Evolutionary conservation across 2,329 filamentous ascomycete genomes (phyloP).

Genomic region (Elsinoe batatas): DNA sequence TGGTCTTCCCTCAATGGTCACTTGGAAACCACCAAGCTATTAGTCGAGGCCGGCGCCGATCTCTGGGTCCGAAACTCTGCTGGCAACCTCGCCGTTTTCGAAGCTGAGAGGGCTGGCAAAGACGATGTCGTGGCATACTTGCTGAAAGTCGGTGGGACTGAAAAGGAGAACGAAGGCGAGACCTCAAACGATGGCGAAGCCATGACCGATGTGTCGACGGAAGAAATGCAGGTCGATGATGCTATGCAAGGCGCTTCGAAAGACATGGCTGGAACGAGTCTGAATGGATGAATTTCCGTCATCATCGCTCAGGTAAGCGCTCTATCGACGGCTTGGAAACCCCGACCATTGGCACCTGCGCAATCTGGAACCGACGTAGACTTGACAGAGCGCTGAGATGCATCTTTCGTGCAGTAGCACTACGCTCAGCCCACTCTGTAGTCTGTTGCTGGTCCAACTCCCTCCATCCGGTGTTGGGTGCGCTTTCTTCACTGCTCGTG

Average conservation of each 20-base stretch:
- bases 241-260: constrained; percentile 12
- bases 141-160: constrained; percentile 36
- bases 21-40: constrained; percentile 63
- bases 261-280: constrained; percentile 3
- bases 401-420: not conserved
- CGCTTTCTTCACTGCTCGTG: constrained; percentile 29
- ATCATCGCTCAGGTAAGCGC: not conserved
- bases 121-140: constrained; percentile 40
- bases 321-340: constrained; percentile 6
- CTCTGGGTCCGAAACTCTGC: constrained; percentile 70
- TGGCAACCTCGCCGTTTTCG: constrained; percentile 56
- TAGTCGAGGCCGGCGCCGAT: constrained; percentile 68
- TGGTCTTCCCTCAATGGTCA: constrained; percentile 91
- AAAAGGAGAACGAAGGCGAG: constrained; percentile 24
- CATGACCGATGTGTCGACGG: constrained; percentile 16
- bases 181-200: not conserved
- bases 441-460: constrained; percentile 9
- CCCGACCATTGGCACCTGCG: constrained; percentile 2
- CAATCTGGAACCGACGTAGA: not conserved
- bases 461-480: constrained; percentile 3
- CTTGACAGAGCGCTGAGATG: not conserved
- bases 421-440: not conserved
- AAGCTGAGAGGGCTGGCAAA: constrained; percentile 41
- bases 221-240: constrained; percentile 15
- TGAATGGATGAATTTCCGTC: not conserved